Evolutionary conservation across 768 basidiomycete genomes (phyloP), one percentile per base, ranked within the genome.

Genomic region (Pholiota molesta): DNA sequence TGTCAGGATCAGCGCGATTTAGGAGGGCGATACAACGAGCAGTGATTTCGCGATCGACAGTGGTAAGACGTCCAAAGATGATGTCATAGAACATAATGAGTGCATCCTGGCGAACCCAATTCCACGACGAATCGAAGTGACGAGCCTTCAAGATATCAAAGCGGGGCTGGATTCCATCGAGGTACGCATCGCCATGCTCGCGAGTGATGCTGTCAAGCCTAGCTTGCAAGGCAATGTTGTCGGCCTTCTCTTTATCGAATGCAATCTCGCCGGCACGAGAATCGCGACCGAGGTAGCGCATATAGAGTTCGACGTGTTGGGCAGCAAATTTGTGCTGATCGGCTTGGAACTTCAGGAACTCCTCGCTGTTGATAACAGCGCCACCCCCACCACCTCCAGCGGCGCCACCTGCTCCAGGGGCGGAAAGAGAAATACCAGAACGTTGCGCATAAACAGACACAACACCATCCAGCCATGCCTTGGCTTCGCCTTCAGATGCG

Each of bases 71-170:
- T 52, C 97, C 97, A 67, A 95, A 95, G 68, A 99, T 95, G 77
- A 99, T 97, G 74, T 99, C 97, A 76, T 96, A 98, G 79, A 89
- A 99, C 94, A 99, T 96, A 62, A 94, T 80, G 28, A 99, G 81
- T 16, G 95, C 94, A 64, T 97, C 96, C 78, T 99, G 97, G 62
- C 97, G 90, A 49, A 91, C 97, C 97, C 97, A 99, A 73, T 99
- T 99, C 97, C 97, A 99, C 6, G 92, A 95, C 2, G 97, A 99
- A 73, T 99, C 96, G 81, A 99, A 99, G 72, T 91, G 95, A 51
- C 97, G 92, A 13, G 96, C 97, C 77, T 99, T 99, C 69, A 98
- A 82, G 2, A 93, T 89, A 71, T 97, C 94, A 76, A 99, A 99
- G 61, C 86, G 83, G 10, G 97, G 97, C 71, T 96, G 92, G 63